These are phyloP conservation scores for Curvularia hawaiiensis DNA, from an alignment of 2,329 filamentous ascomycete species.

Conservation along the genomic window DNA sequence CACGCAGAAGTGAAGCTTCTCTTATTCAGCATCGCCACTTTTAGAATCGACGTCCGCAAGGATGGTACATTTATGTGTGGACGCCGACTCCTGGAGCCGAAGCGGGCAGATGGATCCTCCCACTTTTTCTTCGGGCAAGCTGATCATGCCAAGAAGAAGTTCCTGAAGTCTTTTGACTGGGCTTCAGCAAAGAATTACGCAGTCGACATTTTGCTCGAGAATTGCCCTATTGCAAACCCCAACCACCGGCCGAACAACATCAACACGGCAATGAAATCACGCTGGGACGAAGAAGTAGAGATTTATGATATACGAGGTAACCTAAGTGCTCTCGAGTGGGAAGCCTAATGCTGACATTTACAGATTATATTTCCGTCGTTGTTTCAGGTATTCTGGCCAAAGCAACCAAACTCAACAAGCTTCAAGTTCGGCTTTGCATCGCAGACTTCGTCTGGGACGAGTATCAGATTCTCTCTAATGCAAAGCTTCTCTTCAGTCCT, in stretches of 20 bases:
- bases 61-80: slow-evolving; percentile 44
- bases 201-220: slow-evolving; percentile 41
- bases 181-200: slow-evolving; percentile 40
- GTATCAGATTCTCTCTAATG: slow-evolving; percentile 28
- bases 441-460: slow-evolving; percentile 33
- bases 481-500: slow-evolving; percentile 34
- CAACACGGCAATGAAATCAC: not conserved
- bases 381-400: slow-evolving; percentile 40
- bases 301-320: slow-evolving; percentile 44
- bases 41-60: slow-evolving; percentile 39
- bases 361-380: slow-evolving; percentile 40
- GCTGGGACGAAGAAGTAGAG: slow-evolving; percentile 45
- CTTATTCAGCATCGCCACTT: slow-evolving; percentile 36
- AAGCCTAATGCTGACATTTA: not conserved
- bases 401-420: slow-evolving; percentile 33
- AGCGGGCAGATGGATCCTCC: slow-evolving; percentile 32
- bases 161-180: slow-evolving; percentile 38
- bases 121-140: slow-evolving; percentile 24
- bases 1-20: slow-evolving; percentile 37
- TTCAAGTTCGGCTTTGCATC: slow-evolving; percentile 38
- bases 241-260: not conserved
- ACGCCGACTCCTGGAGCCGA: slow-evolving; percentile 36
- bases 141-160: slow-evolving; percentile 26
- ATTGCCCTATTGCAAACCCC: slow-evolving; percentile 6
- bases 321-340: not conserved